Evolutionary conservation across 164 flowering plant species (phyloP).

Genomic region (Dillenia suffruticosa): DNA sequence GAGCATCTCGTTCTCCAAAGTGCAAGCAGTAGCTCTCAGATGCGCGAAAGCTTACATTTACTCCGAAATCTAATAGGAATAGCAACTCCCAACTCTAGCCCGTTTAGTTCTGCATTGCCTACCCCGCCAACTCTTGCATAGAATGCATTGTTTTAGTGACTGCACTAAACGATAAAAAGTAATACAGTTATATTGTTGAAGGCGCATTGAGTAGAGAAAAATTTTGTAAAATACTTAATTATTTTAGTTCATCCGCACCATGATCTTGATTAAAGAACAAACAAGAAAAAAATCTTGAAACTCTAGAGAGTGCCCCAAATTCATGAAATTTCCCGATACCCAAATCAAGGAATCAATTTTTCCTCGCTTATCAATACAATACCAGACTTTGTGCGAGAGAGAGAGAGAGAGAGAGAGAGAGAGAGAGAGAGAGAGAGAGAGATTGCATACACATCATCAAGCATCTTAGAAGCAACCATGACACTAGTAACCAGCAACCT

Average conservation of each 20-base stretch:
- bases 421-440: slow-evolving; percentile 1
- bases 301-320: not conserved
- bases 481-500: slow-evolving; percentile 77
- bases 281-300: not conserved
- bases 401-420: too few species aligned
- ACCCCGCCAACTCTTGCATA: slow-evolving; percentile 94
- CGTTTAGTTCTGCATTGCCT: slow-evolving; percentile 75
- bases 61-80: slow-evolving; percentile 71
- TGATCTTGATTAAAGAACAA: not conserved
- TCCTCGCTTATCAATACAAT: not conserved
- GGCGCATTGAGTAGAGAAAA: too few species aligned
- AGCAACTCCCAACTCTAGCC: slow-evolving; percentile 82
- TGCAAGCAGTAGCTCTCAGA: slow-evolving; percentile 83
- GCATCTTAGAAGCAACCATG: slow-evolving; percentile 91
- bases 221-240: too few species aligned
- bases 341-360: not conserved
- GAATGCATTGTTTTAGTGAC: slow-evolving; percentile 90
- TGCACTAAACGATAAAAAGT: slow-evolving; percentile 17
- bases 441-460: slow-evolving; percentile 78
- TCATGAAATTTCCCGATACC: not conserved
- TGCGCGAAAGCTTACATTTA: slow-evolving; percentile 58
- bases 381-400: not conserved
- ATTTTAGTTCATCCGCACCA: too few species aligned
- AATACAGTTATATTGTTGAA: not conserved
- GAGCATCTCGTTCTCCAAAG: slow-evolving; percentile 78